phyloP scores from a whole-genome alignment of 768 basidiomycete genomes.

The Saitozyma podzolica region DNA sequence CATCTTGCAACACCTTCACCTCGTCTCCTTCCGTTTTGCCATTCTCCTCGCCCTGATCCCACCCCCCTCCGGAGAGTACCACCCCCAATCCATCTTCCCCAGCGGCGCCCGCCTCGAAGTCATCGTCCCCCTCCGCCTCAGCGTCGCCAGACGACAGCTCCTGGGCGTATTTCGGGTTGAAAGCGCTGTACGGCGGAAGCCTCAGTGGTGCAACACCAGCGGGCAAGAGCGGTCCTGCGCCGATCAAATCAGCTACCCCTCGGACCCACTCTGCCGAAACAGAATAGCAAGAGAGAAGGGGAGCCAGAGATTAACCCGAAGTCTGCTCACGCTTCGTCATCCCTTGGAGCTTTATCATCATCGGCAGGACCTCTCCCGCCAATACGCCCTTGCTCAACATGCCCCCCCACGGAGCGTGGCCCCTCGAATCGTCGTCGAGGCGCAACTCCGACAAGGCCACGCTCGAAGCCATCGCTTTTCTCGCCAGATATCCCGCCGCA shows the following conservation, averaged over 20 bases:
- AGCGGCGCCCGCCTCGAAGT: slow-evolving; percentile 9
- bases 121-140: slow-evolving; percentile 14
- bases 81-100: slow-evolving; percentile 24
- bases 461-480: slow-evolving; percentile 22
- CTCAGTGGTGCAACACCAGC: slow-evolving; percentile 23
- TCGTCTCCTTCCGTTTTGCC: slow-evolving; percentile 19
- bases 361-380: slow-evolving; percentile 42
- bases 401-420: slow-evolving; percentile 33
- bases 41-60: slow-evolving; percentile 26
- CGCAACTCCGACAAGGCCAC: slow-evolving; percentile 11
- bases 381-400: slow-evolving; percentile 28
- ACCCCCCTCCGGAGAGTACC: slow-evolving; percentile 8
- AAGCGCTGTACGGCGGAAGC: slow-evolving; percentile 22
- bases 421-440: neutral
- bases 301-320: no score
- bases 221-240: slow-evolving; percentile 31
- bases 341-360: slow-evolving; percentile 39
- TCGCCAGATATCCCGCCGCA: slow-evolving; percentile 33
- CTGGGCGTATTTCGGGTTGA: neutral
- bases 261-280: no score
- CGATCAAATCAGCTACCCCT: slow-evolving; percentile 1
- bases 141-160: slow-evolving; percentile 20
- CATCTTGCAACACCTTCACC: slow-evolving; percentile 24
- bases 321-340: slow-evolving; percentile 19
- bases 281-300: no score